Evolutionary conservation across 345 rosid species (phyloP), one percentile per base, ranked within the genome.

Genomic region (Dimocarpus longan): DNA sequence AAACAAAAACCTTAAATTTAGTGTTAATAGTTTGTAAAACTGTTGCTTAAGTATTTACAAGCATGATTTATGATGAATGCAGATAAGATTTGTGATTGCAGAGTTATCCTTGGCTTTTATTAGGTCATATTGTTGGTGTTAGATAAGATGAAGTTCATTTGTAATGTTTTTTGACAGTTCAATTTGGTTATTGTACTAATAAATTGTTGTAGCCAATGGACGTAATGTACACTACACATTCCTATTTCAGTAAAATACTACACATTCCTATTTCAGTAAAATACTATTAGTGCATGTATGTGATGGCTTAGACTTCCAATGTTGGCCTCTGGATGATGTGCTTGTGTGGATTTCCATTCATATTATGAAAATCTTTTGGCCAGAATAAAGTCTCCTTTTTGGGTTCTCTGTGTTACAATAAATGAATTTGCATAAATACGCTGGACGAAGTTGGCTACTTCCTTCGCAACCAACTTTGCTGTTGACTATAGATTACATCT

Each of bases 51-150:
- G 50, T 39, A 56, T 54, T 54, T 40, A 54, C 32, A 39, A n/a
- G 50, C 24, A 13, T 72, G 50, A 56, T 59, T 7, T 56, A 28
- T 28, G 50, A 72, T 72, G 64, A 72, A 37, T 72, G 24, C 32
- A 7, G 0, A 56, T 48, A 15, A 15, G 60, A 16, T 50, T 37
- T 50, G 21, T 26, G 26, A 44, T 44, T 48, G 21, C 32, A 26
- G n/a, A 1, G 12, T 48, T 26, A 15, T 50, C 62, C 46, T 32
- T 46, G 37, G 39, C 43, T 16, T 28, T 52, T 3, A 15, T 7
- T 72, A 4, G 28, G 16, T 56, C 50, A 72, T 13, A 72, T 52
- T 71, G 63, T 0, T 21, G 16, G 63, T 71, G 59, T 66, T 42
- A 66, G 46, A 66, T 21, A 43, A 43, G 43, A 10, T 21, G 65